Percentiles rank a stretch among this genome's conserved stretches.
phyloP scores from a whole-genome alignment of 805 yeast genomes.

The Osmozyma mogii region DNA sequence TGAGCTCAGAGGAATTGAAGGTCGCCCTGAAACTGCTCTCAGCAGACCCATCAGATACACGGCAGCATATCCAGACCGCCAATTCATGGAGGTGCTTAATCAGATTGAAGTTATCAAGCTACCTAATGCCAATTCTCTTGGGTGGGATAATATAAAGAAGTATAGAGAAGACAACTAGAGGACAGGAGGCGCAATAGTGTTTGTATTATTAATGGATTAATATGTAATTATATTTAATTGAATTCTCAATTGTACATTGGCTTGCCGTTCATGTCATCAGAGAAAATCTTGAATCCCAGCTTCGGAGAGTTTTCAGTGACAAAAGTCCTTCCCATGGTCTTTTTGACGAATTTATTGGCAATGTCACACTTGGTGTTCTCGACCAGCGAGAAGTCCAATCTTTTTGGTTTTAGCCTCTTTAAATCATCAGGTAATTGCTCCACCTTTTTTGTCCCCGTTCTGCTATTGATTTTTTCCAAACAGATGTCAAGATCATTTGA shows the following conservation, averaged over 20 bases:
- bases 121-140: conserved; percentile 35
- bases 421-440: conserved; percentile 22
- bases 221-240: too few relatives aligned
- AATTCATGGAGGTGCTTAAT: conserved; percentile 26
- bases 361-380: conserved; percentile 8
- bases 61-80: conserved; percentile 21
- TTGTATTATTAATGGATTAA: too few relatives aligned
- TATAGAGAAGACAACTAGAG: conserved; percentile 11
- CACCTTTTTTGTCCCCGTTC: conserved; percentile 31
- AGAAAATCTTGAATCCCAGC: too few relatives aligned
- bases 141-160: conserved; percentile 37
- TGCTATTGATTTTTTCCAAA: conserved; percentile 33
- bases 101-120: conserved; percentile 33
- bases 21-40: conserved; percentile 12
- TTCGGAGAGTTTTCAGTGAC: conserved; percentile 7
- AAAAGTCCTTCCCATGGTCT: conserved; percentile 11
- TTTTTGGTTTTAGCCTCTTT: conserved; percentile 30
- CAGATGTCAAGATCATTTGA: too few relatives aligned
- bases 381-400: conserved; percentile 25
- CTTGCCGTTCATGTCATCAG: too few relatives aligned
- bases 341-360: conserved; percentile 10
- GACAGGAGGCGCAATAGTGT: too few relatives aligned
- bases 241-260: too few relatives aligned
- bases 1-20: conserved; percentile 20
- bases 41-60: conserved; percentile 30